phyloP scores from a whole-genome alignment of 768 basidiomycete genomes.

The Boletus edulis region DNA sequence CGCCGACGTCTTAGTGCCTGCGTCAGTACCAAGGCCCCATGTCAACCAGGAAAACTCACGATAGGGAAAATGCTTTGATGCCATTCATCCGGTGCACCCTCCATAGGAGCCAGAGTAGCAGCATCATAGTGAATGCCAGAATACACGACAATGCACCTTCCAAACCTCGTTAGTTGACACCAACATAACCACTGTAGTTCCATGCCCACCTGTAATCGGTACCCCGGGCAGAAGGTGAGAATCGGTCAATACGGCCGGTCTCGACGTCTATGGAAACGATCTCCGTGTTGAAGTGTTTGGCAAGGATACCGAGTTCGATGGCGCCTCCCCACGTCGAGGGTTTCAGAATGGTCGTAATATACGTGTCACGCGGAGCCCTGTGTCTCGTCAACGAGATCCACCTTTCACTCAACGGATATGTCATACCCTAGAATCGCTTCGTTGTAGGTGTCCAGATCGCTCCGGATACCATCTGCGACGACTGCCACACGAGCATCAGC shows the following conservation, averaged over 20 bases:
- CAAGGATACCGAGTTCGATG: constrained; percentile 86
- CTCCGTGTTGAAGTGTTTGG: constrained; percentile 78
- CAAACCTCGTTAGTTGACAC: constrained; percentile 1
- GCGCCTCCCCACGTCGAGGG: constrained; percentile 92
- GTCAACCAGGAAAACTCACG: constrained; percentile 30
- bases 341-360: constrained; percentile 78
- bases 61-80: constrained; percentile 83
- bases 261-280: constrained; percentile 91
- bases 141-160: constrained; percentile 79
- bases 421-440: constrained; percentile 85
- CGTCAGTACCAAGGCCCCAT: constrained; percentile 23
- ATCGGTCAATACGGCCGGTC: constrained; percentile 85
- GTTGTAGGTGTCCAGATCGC: constrained; percentile 68
- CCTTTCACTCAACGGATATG: background rate
- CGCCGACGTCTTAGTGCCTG: constrained; percentile 18
- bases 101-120: constrained; percentile 74
- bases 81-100: constrained; percentile 78
- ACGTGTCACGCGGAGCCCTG: constrained; percentile 60
- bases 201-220: constrained; percentile 30
- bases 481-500: constrained; percentile 58
- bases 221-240: constrained; percentile 43
- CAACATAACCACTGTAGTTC: background rate
- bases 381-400: background rate
- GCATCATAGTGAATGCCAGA: constrained; percentile 98
- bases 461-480: constrained; percentile 79